Evolutionary conservation across 257 asterid genomes (phyloP).

Genomic region (Voacanga thouarsii): DNA sequence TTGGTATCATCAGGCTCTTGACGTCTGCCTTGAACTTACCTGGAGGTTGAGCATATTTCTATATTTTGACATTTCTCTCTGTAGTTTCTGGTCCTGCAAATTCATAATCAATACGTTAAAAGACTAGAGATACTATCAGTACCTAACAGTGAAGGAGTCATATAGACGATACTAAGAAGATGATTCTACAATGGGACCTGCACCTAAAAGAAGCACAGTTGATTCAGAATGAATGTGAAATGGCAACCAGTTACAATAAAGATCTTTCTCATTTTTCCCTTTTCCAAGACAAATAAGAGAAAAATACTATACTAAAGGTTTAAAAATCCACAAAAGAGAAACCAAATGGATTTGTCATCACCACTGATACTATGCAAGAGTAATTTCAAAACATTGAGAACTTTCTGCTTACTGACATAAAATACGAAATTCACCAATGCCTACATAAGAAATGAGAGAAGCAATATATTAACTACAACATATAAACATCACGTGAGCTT

Average conservation of each 20-base stretch:
- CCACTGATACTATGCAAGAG: not conserved
- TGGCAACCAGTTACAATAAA: not conserved
- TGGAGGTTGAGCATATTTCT: conserved; percentile 1
- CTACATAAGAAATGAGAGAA: not conserved
- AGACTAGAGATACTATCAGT: not conserved
- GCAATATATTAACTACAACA: not conserved
- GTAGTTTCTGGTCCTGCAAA: conserved; percentile 14
- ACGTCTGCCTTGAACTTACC: not conserved
- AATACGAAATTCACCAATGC: not conserved
- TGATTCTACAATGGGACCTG: not conserved
- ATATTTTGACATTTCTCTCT: not conserved
- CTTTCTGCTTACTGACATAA: not conserved
- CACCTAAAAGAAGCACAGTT: not conserved
- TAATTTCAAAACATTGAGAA: not conserved
- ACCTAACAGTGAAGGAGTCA: not conserved
- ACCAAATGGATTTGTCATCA: not conserved
- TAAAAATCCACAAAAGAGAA: not conserved
- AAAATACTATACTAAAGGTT: not conserved
- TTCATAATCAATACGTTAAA: not conserved
- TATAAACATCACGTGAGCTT: too few species aligned
- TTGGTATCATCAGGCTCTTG: conserved; percentile 1
- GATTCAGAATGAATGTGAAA: not conserved
- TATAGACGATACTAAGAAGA: not conserved
- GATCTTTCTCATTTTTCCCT: not conserved
- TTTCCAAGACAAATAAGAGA: not conserved